Base-by-base conservation (phyloP, 352 stramenopile genomes). In the Phytophthora ohioensis region DNA sequence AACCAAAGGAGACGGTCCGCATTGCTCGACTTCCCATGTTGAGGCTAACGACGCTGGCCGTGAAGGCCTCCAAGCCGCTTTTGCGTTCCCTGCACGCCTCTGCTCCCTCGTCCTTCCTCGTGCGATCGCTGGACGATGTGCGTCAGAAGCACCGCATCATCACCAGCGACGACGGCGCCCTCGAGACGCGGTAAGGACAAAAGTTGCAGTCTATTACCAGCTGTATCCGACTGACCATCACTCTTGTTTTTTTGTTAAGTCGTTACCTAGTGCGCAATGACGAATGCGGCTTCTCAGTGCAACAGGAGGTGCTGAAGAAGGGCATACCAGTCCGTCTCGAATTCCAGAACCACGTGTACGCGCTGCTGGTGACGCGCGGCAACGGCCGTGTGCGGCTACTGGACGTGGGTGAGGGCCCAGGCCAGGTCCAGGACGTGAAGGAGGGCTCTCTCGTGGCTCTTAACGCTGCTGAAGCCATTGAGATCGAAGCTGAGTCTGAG, bases 311-410 rank as follows among this genome's bases (percentile, higher is more conserved):
- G 31, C 73, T 94, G 13, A 78, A 81, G 56, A 90, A 91, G 56
- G 80, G 79, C 35, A 12, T 47, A 4, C 57, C 75, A 6, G 81
- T 90, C 62, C 79, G 73, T 13, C 78, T 94, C 17, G 78, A 84
- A 60, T 94, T 92, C 67, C 75, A 79, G 63, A 94, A 93, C 65
- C 87, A 94, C 73, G 87, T 93, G 57, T 91, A 85, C 65, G 85
- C 83, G 4, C 64, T 93, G 57, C 64, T 92, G 51, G 73, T 94
- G 53, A 94, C 85, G 42, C 75, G 81, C 60, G 87, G 87, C 54
- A 65, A 59, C 11, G 87, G 83, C 12, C 71, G 62, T 13, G 66
- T 92, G 52, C 76, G 79, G 60, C 70, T 91, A 15, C 57, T 94
- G 42, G 83, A 92, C 60, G 59, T 74, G 9, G 70, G 82, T 2